Base-by-base conservation (phyloP, 345 rosid genomes). In the Melaleuca alternifolia region DNA sequence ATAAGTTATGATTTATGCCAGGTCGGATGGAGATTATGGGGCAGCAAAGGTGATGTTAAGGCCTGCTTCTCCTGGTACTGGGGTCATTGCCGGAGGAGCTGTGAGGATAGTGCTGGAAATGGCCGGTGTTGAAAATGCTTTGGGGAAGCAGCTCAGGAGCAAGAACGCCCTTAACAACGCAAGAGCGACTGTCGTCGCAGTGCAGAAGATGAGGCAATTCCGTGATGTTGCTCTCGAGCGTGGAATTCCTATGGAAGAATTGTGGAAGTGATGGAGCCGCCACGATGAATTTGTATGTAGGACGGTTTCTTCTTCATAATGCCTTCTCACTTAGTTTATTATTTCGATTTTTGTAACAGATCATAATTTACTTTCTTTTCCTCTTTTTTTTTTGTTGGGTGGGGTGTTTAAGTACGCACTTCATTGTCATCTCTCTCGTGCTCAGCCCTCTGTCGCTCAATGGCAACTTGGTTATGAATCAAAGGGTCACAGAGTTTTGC, bases 21-120 rank as follows among this genome's bases (percentile, higher is more conserved):
- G 97, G 88, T 87, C 98, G 37, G 97, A 95, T 3, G 98, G 97
- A 18, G 94, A 94, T 82, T 94, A 87, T 82, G 99, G 98, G 87
- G 99, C 98, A 75, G 98, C 98, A 0, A 93, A 89, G 90, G 98
- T 97, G 93, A 97, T 96, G 98, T 96, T 96, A 77, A 94, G 98
- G 92, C 98, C 98, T 24, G 96, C 98, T 76, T 91, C 96, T 51
- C 98, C 98, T 30, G 99, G 99, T 87, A 94, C 98, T 0, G 99
- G 99, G 86, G 98, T 97, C 88, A 94, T 93, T 89, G 98, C 99
- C 2, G 98, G 98, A 89, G 98, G 98, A 86, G 94, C 98, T 28
- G 98, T 97, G 79, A 93, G 97, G 88, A 94, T 94, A 16, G 99
- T 96, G 87, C 93, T 97, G 2, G 98, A 97, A 91, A 91, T 97